Percentiles rank a stretch among this genome's conserved stretches.
Conservation (phyloP, 2,329 filamentous ascomycete genomes). For the Ceratocystis huliohia region DNA sequence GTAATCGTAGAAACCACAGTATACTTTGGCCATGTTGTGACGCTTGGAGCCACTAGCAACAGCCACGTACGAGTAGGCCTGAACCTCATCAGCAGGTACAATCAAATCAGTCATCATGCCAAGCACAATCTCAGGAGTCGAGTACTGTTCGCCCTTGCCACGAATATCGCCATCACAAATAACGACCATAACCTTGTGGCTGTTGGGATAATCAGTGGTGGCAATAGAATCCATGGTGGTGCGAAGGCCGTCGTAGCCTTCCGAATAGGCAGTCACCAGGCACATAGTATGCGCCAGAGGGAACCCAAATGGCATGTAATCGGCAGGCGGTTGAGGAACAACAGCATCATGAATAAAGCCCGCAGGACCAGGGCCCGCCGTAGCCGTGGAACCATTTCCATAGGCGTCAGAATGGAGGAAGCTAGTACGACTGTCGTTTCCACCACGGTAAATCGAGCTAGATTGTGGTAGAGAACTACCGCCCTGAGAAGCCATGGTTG, state of each 20-base stretch:
- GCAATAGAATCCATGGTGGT: conserved; percentile 93
- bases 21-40: conserved; percentile 99
- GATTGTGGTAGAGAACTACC: conserved; percentile 53
- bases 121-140: conserved; percentile 81
- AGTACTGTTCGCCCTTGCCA: conserved; percentile 73
- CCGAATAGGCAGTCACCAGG: conserved; percentile 91
- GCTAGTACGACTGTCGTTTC: conserved; percentile 50
- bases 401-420: conserved; percentile 50
- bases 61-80: conserved; percentile 89
- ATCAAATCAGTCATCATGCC: conserved; percentile 92
- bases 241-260: conserved; percentile 82
- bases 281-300: conserved; percentile 89
- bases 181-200: conserved; percentile 91
- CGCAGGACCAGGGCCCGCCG: conserved; percentile 65
- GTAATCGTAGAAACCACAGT: conserved; percentile 97
- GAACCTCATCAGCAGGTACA: conserved; percentile 65
- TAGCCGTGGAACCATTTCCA: conserved; percentile 38
- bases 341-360: conserved; percentile 96
- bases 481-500: conserved; percentile 89
- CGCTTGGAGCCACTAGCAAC: conserved; percentile 91
- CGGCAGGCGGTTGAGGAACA: conserved; percentile 86
- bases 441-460: conserved; percentile 56
- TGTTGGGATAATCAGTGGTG: conserved; percentile 97
- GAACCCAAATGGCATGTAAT: conserved; percentile 96
- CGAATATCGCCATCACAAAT: conserved; percentile 98